These are phyloP conservation scores for Euryodendron excelsum DNA, from an alignment of 148 eudicot species.

Conservation along the genomic window DNA sequence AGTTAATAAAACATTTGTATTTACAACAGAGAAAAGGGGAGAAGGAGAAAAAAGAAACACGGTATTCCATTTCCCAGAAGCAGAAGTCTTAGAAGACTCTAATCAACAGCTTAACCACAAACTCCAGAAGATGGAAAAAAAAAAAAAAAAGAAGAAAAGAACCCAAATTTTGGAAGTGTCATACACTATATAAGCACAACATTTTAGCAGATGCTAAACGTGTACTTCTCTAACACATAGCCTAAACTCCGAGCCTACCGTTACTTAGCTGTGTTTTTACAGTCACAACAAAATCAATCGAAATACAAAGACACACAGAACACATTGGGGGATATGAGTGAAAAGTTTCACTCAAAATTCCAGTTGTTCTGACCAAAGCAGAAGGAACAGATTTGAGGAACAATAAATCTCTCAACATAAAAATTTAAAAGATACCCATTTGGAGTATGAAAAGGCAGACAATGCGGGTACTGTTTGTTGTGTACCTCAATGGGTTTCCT, in stretches of 20 bases:
- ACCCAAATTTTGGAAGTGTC: not conserved
- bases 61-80: not conserved
- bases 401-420: not conserved
- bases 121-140: not conserved
- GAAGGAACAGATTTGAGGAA: not conserved
- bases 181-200: not conserved
- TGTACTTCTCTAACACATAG: no score
- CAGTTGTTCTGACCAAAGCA: not conserved
- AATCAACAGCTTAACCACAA: not conserved
- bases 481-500: constrained; percentile 85
- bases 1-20: no score
- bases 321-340: no score
- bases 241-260: no score
- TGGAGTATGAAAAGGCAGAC: constrained; percentile 9
- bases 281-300: no score
- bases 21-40: no score
- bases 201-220: not conserved
- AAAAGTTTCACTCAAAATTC: no score
- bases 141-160: not conserved
- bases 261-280: no score
- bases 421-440: constrained; percentile 16
- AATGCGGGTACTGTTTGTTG: no score
- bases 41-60: no score
- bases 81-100: not conserved
- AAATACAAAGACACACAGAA: no score